Evolutionary conservation across 176 grass and related monocot genomes (phyloP).

Genomic region (Avena eriantha): DNA sequence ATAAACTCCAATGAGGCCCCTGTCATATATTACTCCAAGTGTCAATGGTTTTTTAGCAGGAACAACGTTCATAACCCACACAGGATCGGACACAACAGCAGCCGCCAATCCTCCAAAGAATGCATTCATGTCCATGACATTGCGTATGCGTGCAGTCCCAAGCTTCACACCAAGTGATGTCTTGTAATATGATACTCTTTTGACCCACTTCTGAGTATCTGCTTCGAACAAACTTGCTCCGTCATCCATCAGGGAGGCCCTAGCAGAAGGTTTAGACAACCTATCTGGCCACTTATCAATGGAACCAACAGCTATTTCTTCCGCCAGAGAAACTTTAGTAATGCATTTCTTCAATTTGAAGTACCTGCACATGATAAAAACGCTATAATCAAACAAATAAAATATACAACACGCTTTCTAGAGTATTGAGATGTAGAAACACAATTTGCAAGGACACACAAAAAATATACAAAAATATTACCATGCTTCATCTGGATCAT

Average conservation of each 20-base stretch:
- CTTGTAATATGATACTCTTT: conserved; percentile 83
- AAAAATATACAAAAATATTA: conserved; percentile 39
- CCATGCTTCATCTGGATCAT: conserved; percentile 92
- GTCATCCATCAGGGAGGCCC: conserved; percentile 62
- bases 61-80: conserved; percentile 99
- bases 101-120: conserved; percentile 83
- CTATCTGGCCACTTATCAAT: conserved; percentile 82
- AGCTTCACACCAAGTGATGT: conserved; percentile 76
- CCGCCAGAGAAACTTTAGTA: conserved; percentile 49
- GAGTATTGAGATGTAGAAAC: conserved; percentile 15
- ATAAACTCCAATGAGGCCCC: conserved; percentile 91
- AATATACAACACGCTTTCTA: conserved; percentile 1
- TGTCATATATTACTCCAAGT: conserved; percentile 81
- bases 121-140: conserved; percentile 98
- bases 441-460: conserved; percentile 24
- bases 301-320: conserved; percentile 68
- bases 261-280: conserved; percentile 63
- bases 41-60: conserved; percentile 71
- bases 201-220: conserved; percentile 71
- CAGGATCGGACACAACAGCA: conserved; percentile 65
- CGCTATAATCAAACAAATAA: conserved; percentile 30
- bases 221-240: conserved; percentile 62
- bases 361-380: conserved; percentile 67
- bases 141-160: conserved; percentile 62
- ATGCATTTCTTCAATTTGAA: conserved; percentile 84